These are phyloP conservation scores for Artemisia argyi DNA, from an alignment of 129 eudicot species.

Conservation along the genomic window DNA sequence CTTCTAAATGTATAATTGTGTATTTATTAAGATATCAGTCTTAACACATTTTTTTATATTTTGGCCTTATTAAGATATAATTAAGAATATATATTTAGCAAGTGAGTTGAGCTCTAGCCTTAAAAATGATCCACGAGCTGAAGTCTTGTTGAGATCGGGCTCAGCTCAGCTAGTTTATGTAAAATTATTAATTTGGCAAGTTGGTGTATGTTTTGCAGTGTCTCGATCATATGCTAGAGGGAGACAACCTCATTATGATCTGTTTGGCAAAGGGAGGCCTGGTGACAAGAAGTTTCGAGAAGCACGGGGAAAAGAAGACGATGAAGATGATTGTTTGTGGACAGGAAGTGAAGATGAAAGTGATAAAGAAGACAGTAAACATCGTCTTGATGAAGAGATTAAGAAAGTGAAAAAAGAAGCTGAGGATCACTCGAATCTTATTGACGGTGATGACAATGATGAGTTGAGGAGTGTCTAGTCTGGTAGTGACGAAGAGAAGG, in stretches of 20 bases:
- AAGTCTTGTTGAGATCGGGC: too few species aligned
- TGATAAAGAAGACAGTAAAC: slow-evolving; percentile 43
- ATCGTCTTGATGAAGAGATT: slow-evolving; percentile 58
- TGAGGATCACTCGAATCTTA: slow-evolving; percentile 59
- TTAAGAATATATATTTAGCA: too few species aligned
- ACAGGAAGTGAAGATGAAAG: too few species aligned
- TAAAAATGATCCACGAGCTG: too few species aligned
- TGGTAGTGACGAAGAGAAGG: slow-evolving; percentile 86
- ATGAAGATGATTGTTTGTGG: slow-evolving; percentile 75
- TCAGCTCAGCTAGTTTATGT: too few species aligned
- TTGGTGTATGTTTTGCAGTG: slow-evolving; percentile 31
- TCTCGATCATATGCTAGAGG: slow-evolving; percentile 56
- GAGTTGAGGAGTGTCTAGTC: slow-evolving; percentile 84
- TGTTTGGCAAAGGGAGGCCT: slow-evolving; percentile 62
- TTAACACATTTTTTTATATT: too few species aligned
- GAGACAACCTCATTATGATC: slow-evolving; percentile 54
- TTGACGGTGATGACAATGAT: slow-evolving; percentile 91
- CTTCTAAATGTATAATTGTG: too few species aligned
- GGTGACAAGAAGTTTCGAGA: slow-evolving; percentile 69
- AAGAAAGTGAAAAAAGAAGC: too few species aligned
- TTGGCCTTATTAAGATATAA: too few species aligned
- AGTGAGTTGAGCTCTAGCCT: too few species aligned
- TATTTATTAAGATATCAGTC: too few species aligned
- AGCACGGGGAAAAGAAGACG: slow-evolving; percentile 67
- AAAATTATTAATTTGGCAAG: too few species aligned